Evolutionary conservation across 192 early-diverging fungal genomes (phyloP).

Genomic region (Chytriomyces confervae): DNA sequence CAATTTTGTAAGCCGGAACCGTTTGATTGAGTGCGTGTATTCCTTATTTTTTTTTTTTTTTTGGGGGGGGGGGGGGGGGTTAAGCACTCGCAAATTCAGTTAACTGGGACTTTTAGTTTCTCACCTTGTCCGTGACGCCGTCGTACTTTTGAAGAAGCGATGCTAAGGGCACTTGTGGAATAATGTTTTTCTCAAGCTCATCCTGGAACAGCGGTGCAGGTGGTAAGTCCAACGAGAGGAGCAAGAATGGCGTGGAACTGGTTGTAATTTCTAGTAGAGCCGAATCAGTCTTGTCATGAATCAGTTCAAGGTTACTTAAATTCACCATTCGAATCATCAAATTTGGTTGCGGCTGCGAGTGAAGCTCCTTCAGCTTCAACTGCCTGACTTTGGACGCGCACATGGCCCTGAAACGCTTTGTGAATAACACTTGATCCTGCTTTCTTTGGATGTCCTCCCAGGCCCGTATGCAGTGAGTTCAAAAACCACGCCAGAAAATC

Average conservation of each 20-base stretch:
- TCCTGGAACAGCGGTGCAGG: conserved; percentile 89
- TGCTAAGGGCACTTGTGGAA: conserved; percentile 89
- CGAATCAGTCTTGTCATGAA: conserved; percentile 4
- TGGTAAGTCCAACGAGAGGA: conserved; percentile 88
- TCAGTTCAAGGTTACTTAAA: too few species aligned
- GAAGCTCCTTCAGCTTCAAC: conserved; percentile 29
- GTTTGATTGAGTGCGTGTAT: conserved; percentile 49
- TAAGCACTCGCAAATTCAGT: background rate
- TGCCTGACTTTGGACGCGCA: conserved; percentile 69
- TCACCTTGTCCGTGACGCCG: conserved; percentile 72
- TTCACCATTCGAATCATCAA: too few species aligned
- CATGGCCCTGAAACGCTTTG: conserved; percentile 83
- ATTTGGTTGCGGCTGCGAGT: too few species aligned
- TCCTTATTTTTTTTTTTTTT: background rate
- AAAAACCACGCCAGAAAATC: conserved; percentile 93
- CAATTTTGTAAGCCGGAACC: conserved; percentile 75
- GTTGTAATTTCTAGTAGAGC: conserved; percentile 59
- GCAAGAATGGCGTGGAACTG: conserved; percentile 74
- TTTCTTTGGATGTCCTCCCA: conserved; percentile 79
- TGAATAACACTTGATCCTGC: conserved; percentile 76
- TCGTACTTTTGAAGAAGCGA: conserved; percentile 86
- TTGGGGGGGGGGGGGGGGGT: too few species aligned
- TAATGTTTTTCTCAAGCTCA: conserved; percentile 81
- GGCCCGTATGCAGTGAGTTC: conserved; percentile 83
- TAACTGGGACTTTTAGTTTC: background rate